phyloP scores from a whole-genome alignment of 225 moss, liverwort and hornwort species.

The Pseudoscleropodium purum region DNA sequence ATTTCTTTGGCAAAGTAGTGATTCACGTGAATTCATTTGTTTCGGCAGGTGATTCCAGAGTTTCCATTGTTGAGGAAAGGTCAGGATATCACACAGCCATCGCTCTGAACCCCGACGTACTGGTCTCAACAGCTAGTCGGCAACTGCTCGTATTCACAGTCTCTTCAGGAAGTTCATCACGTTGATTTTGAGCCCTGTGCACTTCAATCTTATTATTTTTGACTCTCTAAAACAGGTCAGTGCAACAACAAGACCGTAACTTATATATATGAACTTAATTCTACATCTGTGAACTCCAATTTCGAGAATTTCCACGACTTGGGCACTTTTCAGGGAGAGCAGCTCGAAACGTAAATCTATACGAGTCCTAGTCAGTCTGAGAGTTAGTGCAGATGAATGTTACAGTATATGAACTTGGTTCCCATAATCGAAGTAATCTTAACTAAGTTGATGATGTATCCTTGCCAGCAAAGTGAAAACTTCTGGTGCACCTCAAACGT shows the following conservation, averaged over 20 bases:
- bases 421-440: not conserved
- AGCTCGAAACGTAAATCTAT: not conserved
- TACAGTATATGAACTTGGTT: not conserved
- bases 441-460: not conserved
- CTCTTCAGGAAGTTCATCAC: too few species aligned
- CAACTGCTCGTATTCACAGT: too few species aligned
- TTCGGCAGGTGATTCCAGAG: too few species aligned
- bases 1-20: too few species aligned
- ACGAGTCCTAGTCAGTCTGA: not conserved
- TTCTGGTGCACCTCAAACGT: not conserved
- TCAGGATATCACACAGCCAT: too few species aligned
- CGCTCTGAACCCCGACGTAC: too few species aligned
- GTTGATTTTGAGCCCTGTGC: too few species aligned
- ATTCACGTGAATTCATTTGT: too few species aligned
- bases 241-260: not conserved
- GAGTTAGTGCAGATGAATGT: not conserved
- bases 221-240: not conserved
- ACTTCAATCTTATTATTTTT: not conserved
- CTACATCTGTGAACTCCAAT: not conserved
- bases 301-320: not conserved
- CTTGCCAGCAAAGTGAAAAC: not conserved
- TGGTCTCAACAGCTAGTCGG: too few species aligned
- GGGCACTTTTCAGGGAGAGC: not conserved
- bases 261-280: too few species aligned
- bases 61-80: too few species aligned